A percentile compares a stretch with the other conserved stretches of the same genome.
Conservation (phyloP, 805 yeast species). For the Crinitomyces ghanaensis region DNA sequence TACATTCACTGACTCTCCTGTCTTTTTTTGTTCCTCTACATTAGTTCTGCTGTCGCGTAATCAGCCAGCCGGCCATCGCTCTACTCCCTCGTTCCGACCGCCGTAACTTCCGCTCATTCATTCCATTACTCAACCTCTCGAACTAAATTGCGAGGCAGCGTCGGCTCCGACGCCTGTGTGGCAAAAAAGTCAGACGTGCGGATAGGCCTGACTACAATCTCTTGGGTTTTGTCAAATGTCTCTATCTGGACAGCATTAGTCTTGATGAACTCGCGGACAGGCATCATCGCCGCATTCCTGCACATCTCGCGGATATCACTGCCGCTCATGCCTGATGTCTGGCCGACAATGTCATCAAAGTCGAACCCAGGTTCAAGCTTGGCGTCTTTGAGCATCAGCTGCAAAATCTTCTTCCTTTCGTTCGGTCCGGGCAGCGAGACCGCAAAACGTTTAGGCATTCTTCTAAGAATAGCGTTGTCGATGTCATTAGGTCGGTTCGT, state of each 20-base stretch:
- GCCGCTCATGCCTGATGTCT: slow-evolving; percentile 74
- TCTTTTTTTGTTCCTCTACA: no score
- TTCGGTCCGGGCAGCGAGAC: slow-evolving; percentile 56
- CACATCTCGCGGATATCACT: slow-evolving; percentile 86
- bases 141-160: slow-evolving; percentile 10
- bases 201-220: slow-evolving; percentile 48
- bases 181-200: slow-evolving; percentile 50
- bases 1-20: no score
- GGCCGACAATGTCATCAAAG: slow-evolving; percentile 43
- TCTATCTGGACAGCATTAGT: slow-evolving; percentile 38
- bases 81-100: no score
- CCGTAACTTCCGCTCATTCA: no score
- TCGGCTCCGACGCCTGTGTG: slow-evolving; percentile 34
- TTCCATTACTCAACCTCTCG: slow-evolving; percentile 9
- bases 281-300: slow-evolving; percentile 83
- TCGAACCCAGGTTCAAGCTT: slow-evolving; percentile 51
- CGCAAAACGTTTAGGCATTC: slow-evolving; percentile 85
- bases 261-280: slow-evolving; percentile 76
- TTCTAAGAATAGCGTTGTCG: slow-evolving; percentile 81
- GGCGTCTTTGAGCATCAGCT: slow-evolving; percentile 57
- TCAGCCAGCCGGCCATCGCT: no score
- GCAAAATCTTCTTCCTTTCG: slow-evolving; percentile 61
- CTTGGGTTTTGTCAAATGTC: slow-evolving; percentile 24
- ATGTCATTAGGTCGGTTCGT: slow-evolving; percentile 88
- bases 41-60: no score